Base-by-base conservation (phyloP, 108 stramenopile genomes). In the Epipyxis sp. region DNA sequence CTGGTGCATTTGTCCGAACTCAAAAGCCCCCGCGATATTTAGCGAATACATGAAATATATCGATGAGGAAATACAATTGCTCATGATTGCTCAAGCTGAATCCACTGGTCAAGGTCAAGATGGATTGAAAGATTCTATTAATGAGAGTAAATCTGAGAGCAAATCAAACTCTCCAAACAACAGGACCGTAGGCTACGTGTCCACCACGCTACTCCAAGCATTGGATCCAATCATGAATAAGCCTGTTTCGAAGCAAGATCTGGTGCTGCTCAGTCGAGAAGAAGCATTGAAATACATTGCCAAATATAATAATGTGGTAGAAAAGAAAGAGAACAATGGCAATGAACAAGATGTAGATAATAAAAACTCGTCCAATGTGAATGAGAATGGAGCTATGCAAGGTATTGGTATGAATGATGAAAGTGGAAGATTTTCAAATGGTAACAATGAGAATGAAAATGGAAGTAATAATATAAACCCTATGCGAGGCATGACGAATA, bases 1-100 rank as follows among this genome's bases (percentile, higher is more conserved):
- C 76, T 90, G 88, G 88, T 80, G 77, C 59, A 57, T 83, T 57
- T 90, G 90, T 79, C 90, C 90, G 1, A 59, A 69, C 1, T 85
- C 84, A 6, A 59, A 82, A 10, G 68, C 87, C 84, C 90, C 90
- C 0, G 89, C 90, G 34, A 84, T 90, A 27, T 83, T 83, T 61
- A 82, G 82, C 27, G 81, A 85, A 27, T 90, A 90, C 59, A 68
- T 79, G 16, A 57, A 54, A n/a, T 87, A 86, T 42, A 65, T 65
- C 25, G 30, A 65, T 32, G 54, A 57, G 54, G 54, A 57, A 57
- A n/a, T n/a, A n/a, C n/a, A n/a, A n/a, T n/a, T n/a, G n/a, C 20
- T 50, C 46, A 13, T 13, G 6, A 32, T 32, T 29, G 6, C 10
- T 10, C 61, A 65, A 37, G 35, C 34, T 16, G 34, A 65, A 65